Conservation (phyloP, 2,329 filamentous ascomycete genomes). For the Moelleriella libera region DNA sequence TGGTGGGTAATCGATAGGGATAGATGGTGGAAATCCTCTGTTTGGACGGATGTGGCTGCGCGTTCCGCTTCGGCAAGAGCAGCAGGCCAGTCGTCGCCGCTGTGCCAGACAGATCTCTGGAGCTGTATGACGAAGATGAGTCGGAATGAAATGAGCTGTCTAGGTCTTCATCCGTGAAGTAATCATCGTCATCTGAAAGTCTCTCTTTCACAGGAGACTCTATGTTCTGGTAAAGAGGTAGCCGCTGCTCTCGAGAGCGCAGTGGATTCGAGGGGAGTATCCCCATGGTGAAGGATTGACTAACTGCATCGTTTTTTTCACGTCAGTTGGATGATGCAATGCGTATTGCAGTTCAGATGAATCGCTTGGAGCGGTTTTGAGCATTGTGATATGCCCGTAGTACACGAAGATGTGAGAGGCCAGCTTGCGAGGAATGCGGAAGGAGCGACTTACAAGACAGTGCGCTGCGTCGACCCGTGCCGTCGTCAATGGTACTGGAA, state of each 20-base stretch:
- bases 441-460: background rate
- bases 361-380: no score
- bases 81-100: slow-evolving; percentile 25
- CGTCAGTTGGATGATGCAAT: background rate
- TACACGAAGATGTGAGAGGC: background rate
- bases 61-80: slow-evolving; percentile 24
- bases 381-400: no score
- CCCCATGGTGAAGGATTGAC: slow-evolving; percentile 26
- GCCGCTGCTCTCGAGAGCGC: slow-evolving; percentile 29
- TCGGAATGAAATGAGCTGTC: slow-evolving; percentile 17
- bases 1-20: slow-evolving; percentile 53
- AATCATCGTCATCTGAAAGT: slow-evolving; percentile 34
- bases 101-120: slow-evolving; percentile 36
- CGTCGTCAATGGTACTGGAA: background rate
- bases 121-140: slow-evolving; percentile 35
- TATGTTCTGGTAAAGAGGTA: slow-evolving; percentile 37
- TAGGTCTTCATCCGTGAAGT: slow-evolving; percentile 26
- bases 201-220: slow-evolving; percentile 31
- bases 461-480: background rate
- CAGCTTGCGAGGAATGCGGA: background rate
- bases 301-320: background rate
- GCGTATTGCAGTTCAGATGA: no score
- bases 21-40: slow-evolving; percentile 13
- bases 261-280: slow-evolving; percentile 28
- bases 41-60: background rate